Evolutionary conservation across 345 rosid genomes (phyloP).

Genomic region (Lumnitzera racemosa): DNA sequence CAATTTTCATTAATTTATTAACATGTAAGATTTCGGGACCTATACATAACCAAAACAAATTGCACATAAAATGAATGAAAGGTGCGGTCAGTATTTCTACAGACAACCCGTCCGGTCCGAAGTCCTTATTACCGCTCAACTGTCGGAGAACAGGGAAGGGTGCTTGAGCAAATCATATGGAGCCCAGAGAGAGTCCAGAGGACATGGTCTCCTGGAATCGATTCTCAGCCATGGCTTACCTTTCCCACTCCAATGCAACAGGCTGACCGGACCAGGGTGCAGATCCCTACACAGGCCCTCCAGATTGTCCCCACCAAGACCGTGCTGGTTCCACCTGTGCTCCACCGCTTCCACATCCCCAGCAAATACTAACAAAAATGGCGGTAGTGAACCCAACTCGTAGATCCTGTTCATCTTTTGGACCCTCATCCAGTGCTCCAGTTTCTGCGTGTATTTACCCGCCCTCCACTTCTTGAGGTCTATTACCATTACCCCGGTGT

Average conservation of each 20-base stretch:
- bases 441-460: conserved; percentile 48
- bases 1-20: too few relatives aligned
- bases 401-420: conserved; percentile 71
- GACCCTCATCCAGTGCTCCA: conserved; percentile 70
- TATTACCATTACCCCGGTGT: conserved; percentile 95
- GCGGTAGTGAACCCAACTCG: conserved; percentile 79
- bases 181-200: conserved; percentile 62
- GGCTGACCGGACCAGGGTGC: conserved; percentile 76
- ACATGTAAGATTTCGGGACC: too few relatives aligned
- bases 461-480: conserved; percentile 68
- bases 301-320: conserved; percentile 81
- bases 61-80: too few relatives aligned
- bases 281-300: conserved; percentile 61
- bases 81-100: too few relatives aligned
- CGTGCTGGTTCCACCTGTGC: conserved; percentile 93
- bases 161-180: conserved; percentile 65
- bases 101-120: too few relatives aligned
- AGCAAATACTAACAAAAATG: conserved; percentile 73
- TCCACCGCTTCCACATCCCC: conserved; percentile 73
- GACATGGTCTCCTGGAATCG: conserved; percentile 49
- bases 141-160: conserved; percentile 46
- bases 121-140: conserved; percentile 15
- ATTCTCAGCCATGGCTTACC: conserved; percentile 88
- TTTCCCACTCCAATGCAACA: conserved; percentile 91
- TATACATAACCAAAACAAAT: too few relatives aligned